A percentile compares a stretch with the other conserved stretches of the same genome.
Evolutionary conservation across 2,329 filamentous ascomycete genomes (phyloP).

Genomic region (Hansfordia pulvinata): DNA sequence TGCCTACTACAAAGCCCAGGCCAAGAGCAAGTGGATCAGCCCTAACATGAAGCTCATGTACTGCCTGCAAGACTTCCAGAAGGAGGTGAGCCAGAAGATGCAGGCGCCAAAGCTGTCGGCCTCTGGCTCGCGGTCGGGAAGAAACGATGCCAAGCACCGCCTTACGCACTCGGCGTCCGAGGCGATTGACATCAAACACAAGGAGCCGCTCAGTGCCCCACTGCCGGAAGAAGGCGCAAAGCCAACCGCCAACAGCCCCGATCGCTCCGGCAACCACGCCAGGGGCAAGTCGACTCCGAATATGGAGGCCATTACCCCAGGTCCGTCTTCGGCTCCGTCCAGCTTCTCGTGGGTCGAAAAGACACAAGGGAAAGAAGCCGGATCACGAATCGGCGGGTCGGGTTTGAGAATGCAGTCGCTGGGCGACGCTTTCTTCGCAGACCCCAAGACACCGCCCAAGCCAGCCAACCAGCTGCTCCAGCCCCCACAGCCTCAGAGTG

Average conservation of each 20-base stretch:
- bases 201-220: slow-evolving; percentile 48
- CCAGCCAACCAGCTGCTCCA: slow-evolving; percentile 23
- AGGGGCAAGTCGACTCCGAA: slow-evolving; percentile 40
- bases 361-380: no score
- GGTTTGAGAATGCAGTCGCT: no score
- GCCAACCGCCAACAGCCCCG: slow-evolving; percentile 23
- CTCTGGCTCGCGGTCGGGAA: slow-evolving; percentile 32
- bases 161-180: slow-evolving; percentile 47
- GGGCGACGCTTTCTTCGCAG: slow-evolving; percentile 30
- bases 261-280: slow-evolving; percentile 29
- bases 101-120: slow-evolving; percentile 32
- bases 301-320: slow-evolving; percentile 38
- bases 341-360: slow-evolving; percentile 44
- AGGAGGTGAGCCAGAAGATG: slow-evolving; percentile 41
- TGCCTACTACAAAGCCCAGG: slow-evolving; percentile 69
- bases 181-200: slow-evolving; percentile 34
- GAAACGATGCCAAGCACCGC: slow-evolving; percentile 46
- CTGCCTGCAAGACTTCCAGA: slow-evolving; percentile 71
- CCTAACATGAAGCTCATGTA: slow-evolving; percentile 90
- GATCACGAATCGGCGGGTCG: no score
- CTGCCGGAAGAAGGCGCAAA: slow-evolving; percentile 38
- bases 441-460: slow-evolving; percentile 21
- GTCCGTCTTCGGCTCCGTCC: slow-evolving; percentile 54
- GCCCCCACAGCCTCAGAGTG: slow-evolving; percentile 3
- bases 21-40: slow-evolving; percentile 75